A percentile compares a stretch with the other conserved stretches of the same genome.
Conservation (phyloP, 306 rosid genomes). For the Citrullus colocynthis region DNA sequence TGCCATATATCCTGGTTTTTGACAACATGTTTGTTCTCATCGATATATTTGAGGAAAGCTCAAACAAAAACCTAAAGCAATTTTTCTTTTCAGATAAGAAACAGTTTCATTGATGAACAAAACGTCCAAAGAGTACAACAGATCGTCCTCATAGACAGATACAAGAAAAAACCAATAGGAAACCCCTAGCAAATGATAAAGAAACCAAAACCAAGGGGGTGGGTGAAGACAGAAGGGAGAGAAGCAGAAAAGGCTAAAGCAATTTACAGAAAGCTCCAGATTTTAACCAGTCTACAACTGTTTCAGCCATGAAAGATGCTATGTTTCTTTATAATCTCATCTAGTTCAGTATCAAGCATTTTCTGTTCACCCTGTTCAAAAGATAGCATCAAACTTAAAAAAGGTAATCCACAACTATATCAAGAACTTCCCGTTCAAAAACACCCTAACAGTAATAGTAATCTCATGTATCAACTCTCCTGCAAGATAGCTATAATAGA, state of each 20-base stretch:
- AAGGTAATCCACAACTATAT: neutral
- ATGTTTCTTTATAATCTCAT: neutral
- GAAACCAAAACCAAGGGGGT: too few relatives aligned
- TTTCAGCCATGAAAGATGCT: neutral
- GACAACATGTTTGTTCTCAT: neutral
- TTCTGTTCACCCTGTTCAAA: neutral
- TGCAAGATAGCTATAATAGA: neutral
- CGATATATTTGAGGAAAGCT: too few relatives aligned
- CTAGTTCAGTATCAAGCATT: neutral
- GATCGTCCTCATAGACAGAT: too few relatives aligned
- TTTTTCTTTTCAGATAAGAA: too few relatives aligned
- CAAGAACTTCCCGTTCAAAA: neutral
- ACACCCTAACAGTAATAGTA: neutral
- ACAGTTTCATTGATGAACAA: too few relatives aligned
- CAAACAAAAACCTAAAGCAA: too few relatives aligned
- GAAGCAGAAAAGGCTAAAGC: neutral
- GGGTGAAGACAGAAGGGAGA: too few relatives aligned
- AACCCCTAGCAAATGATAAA: too few relatives aligned
- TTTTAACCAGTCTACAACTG: neutral
- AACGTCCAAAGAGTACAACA: neutral
- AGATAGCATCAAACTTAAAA: neutral
- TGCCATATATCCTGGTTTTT: neutral
- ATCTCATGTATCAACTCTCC: neutral
- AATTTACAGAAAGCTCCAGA: neutral
- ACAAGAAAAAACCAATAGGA: too few relatives aligned